Percentiles rank a stretch among this genome's conserved stretches.
Conservation (phyloP, 2,329 filamentous ascomycete species). For the Claviceps capensis region DNA sequence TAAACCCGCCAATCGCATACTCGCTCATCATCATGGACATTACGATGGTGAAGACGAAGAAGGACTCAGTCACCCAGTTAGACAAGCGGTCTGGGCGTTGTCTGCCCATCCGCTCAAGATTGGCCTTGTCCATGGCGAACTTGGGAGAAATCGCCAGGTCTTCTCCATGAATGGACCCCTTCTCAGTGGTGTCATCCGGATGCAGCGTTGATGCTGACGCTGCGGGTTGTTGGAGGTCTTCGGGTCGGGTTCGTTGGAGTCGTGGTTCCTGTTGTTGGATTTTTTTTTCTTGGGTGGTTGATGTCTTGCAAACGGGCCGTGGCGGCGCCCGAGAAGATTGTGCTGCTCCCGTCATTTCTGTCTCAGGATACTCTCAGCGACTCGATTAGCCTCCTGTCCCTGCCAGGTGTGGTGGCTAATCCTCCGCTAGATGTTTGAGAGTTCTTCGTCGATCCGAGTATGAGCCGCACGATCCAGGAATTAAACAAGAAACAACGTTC, state of each 20-base stretch:
- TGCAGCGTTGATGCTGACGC: not conserved
- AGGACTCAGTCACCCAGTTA: slow-evolving; percentile 39
- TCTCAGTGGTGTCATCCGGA: not conserved
- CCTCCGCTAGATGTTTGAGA: too few species aligned
- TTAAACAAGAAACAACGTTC: not conserved
- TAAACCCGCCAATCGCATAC: slow-evolving; percentile 67
- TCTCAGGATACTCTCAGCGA: not conserved
- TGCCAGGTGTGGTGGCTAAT: too few species aligned
- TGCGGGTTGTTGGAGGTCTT: not conserved
- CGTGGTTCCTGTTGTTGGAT: not conserved
- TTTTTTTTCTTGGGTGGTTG: not conserved
- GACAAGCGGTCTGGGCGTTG: slow-evolving; percentile 44
- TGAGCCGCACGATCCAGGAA: too few species aligned
- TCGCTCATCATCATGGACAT: slow-evolving; percentile 54
- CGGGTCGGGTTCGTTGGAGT: not conserved
- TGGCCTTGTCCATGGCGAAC: slow-evolving; percentile 12
- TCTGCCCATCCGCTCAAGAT: slow-evolving; percentile 47
- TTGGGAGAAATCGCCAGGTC: not conserved
- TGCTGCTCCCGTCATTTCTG: not conserved
- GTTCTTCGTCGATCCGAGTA: too few species aligned
- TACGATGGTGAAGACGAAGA: slow-evolving; percentile 48
- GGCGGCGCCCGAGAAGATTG: not conserved
- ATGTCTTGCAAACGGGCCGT: not conserved
- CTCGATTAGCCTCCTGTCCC: not conserved
- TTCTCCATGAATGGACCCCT: not conserved